These are phyloP conservation scores for Pichia sp. DNA, from an alignment of 1,139 yeast species.

Conservation along the genomic window DNA sequence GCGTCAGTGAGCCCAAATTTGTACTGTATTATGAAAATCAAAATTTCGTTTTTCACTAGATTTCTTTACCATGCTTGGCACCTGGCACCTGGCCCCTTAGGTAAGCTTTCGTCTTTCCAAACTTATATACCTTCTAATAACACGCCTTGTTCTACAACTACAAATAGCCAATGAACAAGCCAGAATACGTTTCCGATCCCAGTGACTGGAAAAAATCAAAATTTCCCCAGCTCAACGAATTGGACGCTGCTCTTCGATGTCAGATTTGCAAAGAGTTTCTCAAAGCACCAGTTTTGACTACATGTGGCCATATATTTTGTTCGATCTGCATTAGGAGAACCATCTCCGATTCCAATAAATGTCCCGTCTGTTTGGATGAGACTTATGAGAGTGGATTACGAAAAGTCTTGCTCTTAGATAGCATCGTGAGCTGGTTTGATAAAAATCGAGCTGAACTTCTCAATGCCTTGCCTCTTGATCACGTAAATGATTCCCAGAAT, in stretches of 20 bases:
- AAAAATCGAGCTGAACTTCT: conserved; percentile 36
- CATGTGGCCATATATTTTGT: conserved; percentile 89
- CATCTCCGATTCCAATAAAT: conserved; percentile 48
- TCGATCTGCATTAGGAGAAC: conserved; percentile 80
- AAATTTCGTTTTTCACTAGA: no score
- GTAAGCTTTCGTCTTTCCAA: no score
- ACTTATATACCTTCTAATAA: no score
- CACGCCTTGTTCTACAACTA: no score
- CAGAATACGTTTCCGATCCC: conserved; percentile 48
- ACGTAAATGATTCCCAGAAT: conserved; percentile 9
- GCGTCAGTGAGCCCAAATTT: no score
- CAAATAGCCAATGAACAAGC: no score
- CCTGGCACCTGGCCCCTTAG: no score
- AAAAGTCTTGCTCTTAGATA: conserved; percentile 68
- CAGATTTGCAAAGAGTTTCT: conserved; percentile 88
- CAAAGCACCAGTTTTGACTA: conserved; percentile 75
- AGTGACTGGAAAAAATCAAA: conserved; percentile 55
- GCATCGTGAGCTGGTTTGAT: conserved; percentile 52
- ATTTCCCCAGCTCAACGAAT: conserved; percentile 48
- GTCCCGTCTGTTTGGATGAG: conserved; percentile 77
- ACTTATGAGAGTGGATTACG: conserved; percentile 65
- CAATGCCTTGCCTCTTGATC: conserved; percentile 20
- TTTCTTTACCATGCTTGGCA: no score
- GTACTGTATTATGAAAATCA: no score
- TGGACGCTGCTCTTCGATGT: conserved; percentile 66